These are phyloP conservation scores for Lindgomyces ingoldianus DNA, from an alignment of 495 filamentous ascomycete species.

Conservation along the genomic window DNA sequence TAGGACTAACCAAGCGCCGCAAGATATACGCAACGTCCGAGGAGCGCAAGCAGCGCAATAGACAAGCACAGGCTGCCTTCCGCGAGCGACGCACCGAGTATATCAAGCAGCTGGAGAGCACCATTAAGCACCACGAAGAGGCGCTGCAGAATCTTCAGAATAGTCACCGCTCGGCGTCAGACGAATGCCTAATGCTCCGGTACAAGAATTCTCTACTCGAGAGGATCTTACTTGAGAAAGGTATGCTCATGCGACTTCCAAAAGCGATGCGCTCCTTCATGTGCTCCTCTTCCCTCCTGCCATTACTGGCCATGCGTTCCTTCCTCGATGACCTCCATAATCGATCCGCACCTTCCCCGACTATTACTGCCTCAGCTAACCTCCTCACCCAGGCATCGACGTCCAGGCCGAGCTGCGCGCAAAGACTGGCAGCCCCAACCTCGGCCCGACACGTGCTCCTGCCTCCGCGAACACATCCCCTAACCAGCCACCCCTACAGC, in stretches of 20 bases:
- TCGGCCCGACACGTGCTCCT: constrained; percentile 62
- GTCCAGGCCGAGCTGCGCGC: constrained; percentile 91
- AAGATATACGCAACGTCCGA: constrained; percentile 98
- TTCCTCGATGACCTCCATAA: no score
- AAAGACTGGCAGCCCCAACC: constrained; percentile 75
- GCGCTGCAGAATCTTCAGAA: constrained; percentile 87
- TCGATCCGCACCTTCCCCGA: not conserved
- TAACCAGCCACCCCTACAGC: constrained; percentile 61
- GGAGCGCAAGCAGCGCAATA: constrained; percentile 95
- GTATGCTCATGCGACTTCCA: constrained; percentile 47
- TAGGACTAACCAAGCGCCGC: constrained; percentile 37
- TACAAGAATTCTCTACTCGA: constrained; percentile 98
- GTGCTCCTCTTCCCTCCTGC: not conserved
- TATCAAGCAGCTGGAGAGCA: constrained; percentile 97
- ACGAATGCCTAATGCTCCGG: constrained; percentile 96
- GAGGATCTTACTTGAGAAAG: constrained; percentile 93
- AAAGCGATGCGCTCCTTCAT: not conserved
- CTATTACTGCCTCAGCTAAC: not conserved
- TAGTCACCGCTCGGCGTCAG: constrained; percentile 89
- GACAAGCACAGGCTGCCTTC: constrained; percentile 96
- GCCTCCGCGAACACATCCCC: constrained; percentile 63
- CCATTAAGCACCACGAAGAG: constrained; percentile 96
- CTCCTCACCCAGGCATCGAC: constrained; percentile 73
- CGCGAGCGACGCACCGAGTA: constrained; percentile 96
- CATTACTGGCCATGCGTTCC: not conserved